These are phyloP conservation scores for Blumeria graminis DNA, from an alignment of 2,329 filamentous ascomycete genomes.

Conservation along the genomic window DNA sequence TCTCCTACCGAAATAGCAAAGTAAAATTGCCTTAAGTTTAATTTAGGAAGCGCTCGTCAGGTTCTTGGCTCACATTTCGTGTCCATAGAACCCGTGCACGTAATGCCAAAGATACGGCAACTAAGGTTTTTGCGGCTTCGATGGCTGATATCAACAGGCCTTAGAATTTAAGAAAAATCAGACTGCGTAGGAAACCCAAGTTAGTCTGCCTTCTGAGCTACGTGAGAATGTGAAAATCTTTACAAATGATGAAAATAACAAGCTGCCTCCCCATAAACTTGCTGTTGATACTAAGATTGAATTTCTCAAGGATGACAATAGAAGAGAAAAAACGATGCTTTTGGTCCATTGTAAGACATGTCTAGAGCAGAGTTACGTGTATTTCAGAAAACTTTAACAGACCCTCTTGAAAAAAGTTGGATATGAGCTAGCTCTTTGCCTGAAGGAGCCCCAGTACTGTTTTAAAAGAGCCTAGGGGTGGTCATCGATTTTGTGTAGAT, in stretches of 20 bases:
- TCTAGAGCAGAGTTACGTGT: background rate
- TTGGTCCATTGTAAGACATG: background rate
- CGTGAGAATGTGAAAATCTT: background rate
- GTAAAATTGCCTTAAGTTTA: background rate
- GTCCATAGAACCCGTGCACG: background rate
- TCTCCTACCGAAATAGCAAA: background rate
- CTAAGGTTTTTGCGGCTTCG: background rate
- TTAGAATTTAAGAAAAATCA: background rate
- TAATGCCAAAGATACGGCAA: background rate
- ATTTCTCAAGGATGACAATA: background rate
- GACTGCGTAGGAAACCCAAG: background rate
- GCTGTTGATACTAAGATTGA: background rate
- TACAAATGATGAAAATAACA: background rate
- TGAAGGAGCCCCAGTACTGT: background rate
- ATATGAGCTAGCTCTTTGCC: background rate
- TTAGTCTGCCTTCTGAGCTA: background rate
- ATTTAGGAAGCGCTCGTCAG: too few species aligned
- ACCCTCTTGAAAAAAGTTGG: background rate
- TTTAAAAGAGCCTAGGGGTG: background rate
- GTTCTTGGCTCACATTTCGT: too few species aligned
- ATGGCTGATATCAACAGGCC: background rate
- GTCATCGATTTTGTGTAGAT: background rate
- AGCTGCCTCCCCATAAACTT: background rate
- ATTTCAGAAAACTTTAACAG: too few species aligned
- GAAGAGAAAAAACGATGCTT: background rate